Evolutionary conservation across 2,329 filamentous ascomycete genomes (phyloP).

Genomic region (Cryphonectria carpinicola): DNA sequence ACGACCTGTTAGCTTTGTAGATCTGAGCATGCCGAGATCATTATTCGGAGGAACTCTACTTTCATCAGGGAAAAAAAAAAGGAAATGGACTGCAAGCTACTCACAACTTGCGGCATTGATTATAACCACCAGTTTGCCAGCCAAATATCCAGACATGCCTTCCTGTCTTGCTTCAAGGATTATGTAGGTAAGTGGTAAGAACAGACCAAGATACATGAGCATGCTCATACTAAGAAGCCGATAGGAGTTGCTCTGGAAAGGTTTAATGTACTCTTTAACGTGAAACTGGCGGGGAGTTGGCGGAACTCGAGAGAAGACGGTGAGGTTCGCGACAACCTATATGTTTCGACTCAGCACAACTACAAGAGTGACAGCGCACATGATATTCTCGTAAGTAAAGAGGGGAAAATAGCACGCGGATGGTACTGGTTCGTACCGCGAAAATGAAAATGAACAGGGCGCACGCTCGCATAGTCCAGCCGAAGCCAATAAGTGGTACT

Average conservation of each 20-base stretch:
- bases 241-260: constrained; percentile 32
- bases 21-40: background rate
- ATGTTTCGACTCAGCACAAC: constrained; percentile 15
- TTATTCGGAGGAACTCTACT: no score
- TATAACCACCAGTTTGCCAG: constrained; percentile 34
- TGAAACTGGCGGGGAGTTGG: constrained; percentile 22
- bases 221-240: constrained; percentile 30
- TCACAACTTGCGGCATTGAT: constrained; percentile 33
- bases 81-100: background rate
- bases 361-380: background rate
- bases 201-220: constrained; percentile 35
- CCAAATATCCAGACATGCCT: constrained; percentile 30
- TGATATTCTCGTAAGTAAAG: no score
- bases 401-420: no score
- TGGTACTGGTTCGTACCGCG: background rate
- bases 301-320: constrained; percentile 30
- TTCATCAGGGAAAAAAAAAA: background rate
- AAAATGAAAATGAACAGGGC: constrained; percentile 35
- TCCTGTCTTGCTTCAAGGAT: constrained; percentile 32
- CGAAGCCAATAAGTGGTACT: constrained; percentile 34
- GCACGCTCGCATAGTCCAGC: constrained; percentile 37
- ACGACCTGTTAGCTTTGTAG: background rate
- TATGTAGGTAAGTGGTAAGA: constrained; percentile 35
- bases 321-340: constrained; percentile 34
- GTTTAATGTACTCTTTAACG: constrained; percentile 21